Evolutionary conservation across 305 asterid genomes (phyloP).

Genomic region (Coffea humblotiana): DNA sequence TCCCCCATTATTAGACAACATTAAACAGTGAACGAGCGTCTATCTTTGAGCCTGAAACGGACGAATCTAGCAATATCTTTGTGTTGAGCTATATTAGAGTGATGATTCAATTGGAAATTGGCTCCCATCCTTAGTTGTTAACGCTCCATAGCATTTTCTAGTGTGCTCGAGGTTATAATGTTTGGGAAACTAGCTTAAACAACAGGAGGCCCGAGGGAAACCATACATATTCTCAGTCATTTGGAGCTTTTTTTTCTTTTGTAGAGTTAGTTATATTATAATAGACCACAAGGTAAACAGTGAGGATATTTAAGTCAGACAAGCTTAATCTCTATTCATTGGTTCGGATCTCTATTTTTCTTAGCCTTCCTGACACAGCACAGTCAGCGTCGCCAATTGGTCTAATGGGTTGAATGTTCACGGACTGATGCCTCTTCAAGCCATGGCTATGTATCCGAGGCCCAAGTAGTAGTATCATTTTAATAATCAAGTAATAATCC

Average conservation of each 20-base stretch:
- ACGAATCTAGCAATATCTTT: conserved; percentile 14
- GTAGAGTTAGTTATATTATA: neutral
- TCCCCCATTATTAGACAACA: conserved; percentile 47
- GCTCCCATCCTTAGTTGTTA: neutral
- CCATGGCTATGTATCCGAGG: neutral
- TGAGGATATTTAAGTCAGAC: too few species aligned
- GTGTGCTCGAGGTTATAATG: neutral
- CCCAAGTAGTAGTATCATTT: neutral
- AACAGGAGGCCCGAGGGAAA: too few species aligned
- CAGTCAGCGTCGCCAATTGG: too few species aligned
- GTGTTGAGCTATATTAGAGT: neutral
- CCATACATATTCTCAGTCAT: too few species aligned
- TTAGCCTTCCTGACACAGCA: too few species aligned
- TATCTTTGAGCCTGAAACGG: conserved; percentile 11
- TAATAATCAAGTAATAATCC: neutral
- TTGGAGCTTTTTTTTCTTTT: neutral
- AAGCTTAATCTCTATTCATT: too few species aligned
- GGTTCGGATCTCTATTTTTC: too few species aligned
- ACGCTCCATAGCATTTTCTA: neutral
- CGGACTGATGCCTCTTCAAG: too few species aligned
- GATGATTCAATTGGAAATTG: conserved; percentile 8
- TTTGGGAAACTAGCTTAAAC: neutral
- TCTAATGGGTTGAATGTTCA: too few species aligned
- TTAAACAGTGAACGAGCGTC: conserved; percentile 22
- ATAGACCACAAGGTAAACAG: too few species aligned